A percentile compares a stretch with the other conserved stretches of the same genome.
These are phyloP conservation scores for Penicillium diatomitis DNA, from an alignment of 495 filamentous ascomycete genomes.

Conservation along the genomic window DNA sequence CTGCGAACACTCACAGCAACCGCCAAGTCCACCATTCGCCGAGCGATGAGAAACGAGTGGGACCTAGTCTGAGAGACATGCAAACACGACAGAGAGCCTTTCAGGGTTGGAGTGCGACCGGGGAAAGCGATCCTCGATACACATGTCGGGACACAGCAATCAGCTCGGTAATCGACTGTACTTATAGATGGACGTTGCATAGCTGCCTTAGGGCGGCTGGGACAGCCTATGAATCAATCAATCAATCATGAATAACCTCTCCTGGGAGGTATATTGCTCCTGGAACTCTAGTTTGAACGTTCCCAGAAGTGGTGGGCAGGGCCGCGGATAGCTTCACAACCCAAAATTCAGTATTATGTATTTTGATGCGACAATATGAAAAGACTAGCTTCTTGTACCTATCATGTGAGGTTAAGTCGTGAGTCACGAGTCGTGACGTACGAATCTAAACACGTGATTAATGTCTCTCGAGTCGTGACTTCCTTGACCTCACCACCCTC, in stretches of 20 bases:
- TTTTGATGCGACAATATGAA: too few species aligned
- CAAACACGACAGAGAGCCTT: conserved; percentile 7
- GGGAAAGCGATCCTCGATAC: too few species aligned
- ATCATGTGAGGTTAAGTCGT: too few species aligned
- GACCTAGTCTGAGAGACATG: conserved; percentile 2
- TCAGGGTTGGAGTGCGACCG: too few species aligned
- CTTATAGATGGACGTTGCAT: conserved; percentile 10
- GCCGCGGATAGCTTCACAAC: too few species aligned
- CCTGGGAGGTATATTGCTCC: too few species aligned
- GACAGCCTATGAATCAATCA: conserved; percentile 11
- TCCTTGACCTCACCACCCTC: not conserved
- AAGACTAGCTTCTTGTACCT: too few species aligned
- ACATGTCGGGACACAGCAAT: conserved; percentile 11
- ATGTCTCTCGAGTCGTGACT: not conserved
- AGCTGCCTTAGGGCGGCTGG: conserved; percentile 9
- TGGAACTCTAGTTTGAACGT: too few species aligned
- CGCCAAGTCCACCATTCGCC: conserved; percentile 1
- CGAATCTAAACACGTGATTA: not conserved
- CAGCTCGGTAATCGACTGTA: conserved; percentile 19
- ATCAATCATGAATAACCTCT: too few species aligned
- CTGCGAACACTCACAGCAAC: conserved; percentile 6
- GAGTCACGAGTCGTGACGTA: too few species aligned
- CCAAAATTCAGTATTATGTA: too few species aligned
- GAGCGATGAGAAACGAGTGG: conserved; percentile 2
- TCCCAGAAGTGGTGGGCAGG: too few species aligned